phyloP scores from a whole-genome alignment of 2,329 filamentous ascomycete genomes.

The Penicillium sp. region DNA sequence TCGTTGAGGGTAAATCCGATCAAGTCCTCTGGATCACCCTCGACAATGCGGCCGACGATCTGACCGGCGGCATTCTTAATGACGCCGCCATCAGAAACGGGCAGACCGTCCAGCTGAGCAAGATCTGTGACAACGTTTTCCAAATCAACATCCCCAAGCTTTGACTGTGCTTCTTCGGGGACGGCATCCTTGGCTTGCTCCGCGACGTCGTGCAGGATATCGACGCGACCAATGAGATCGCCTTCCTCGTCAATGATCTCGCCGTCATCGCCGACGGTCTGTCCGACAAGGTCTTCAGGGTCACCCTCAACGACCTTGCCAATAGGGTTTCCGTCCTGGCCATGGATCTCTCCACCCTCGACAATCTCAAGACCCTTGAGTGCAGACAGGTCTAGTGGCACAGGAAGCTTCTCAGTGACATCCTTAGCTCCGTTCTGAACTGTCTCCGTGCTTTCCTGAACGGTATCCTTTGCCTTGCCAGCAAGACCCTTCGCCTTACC shows the following conservation, averaged over 20 bases:
- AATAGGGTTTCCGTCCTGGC: conserved; percentile 37
- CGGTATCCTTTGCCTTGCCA: conserved; percentile 21
- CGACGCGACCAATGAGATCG: conserved; percentile 41
- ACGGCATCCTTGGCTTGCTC: conserved; percentile 25
- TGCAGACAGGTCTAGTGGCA: conserved; percentile 35
- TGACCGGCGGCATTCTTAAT: conserved; percentile 51
- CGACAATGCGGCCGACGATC: conserved; percentile 41
- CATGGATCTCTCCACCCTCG: conserved; percentile 41
- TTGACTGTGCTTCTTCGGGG: conserved; percentile 17
- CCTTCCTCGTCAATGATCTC: conserved; percentile 37
- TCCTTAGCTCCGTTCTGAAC: conserved; percentile 1
- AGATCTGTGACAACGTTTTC: conserved; percentile 37
- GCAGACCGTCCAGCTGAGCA: conserved; percentile 38
- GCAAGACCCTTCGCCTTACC: conserved; percentile 21
- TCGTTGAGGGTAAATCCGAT: conserved; percentile 44
- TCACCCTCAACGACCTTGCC: conserved; percentile 46
- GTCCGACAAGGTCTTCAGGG: conserved; percentile 43
- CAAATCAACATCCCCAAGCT: conserved; percentile 18
- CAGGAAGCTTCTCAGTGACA: conserved; percentile 13
- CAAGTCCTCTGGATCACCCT: conserved; percentile 44
- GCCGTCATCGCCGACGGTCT: conserved; percentile 41
- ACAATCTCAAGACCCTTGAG: conserved; percentile 44
- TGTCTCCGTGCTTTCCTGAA: conserved; percentile 8
- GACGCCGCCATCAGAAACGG: conserved; percentile 56
- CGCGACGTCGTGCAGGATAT: conserved; percentile 27